These are phyloP conservation scores for Alternaria rosae DNA, from an alignment of 2,329 filamentous ascomycete genomes.

Conservation along the genomic window DNA sequence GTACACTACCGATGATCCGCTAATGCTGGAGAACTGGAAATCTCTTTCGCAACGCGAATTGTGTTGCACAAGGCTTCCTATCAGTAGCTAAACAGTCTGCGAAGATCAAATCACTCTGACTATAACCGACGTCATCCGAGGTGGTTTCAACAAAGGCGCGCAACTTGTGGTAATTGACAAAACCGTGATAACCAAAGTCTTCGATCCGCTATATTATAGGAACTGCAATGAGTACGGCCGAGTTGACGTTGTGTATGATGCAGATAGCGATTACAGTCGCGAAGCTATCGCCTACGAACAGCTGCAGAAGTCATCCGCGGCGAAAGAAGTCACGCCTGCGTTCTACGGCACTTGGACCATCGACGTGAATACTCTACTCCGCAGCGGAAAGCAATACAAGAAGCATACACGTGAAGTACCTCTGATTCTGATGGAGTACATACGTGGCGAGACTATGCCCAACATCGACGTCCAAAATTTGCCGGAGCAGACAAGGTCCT, in stretches of 20 bases:
- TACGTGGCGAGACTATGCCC: background rate
- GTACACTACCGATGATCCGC: no score
- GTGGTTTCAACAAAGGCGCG: no score
- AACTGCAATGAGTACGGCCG: background rate
- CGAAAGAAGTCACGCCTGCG: background rate
- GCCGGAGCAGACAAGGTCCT: background rate
- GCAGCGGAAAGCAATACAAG: background rate
- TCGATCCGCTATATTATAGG: background rate
- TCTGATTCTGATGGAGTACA: background rate
- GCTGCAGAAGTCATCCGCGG: background rate
- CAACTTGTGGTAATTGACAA: no score
- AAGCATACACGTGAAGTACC: background rate
- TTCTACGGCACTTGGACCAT: conserved; percentile 6
- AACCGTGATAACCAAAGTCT: no score
- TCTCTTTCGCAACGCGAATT: no score
- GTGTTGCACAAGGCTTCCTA: no score
- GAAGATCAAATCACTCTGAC: no score
- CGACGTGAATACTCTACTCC: background rate
- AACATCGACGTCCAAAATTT: background rate
- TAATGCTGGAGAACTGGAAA: no score
- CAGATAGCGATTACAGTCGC: background rate
- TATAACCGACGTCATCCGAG: no score
- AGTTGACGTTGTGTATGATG: background rate
- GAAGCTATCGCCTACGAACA: background rate
- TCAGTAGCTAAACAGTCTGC: no score